phyloP scores from a whole-genome alignment of 2,329 filamentous ascomycete genomes.

The Pseudogymnoascus sp. region DNA sequence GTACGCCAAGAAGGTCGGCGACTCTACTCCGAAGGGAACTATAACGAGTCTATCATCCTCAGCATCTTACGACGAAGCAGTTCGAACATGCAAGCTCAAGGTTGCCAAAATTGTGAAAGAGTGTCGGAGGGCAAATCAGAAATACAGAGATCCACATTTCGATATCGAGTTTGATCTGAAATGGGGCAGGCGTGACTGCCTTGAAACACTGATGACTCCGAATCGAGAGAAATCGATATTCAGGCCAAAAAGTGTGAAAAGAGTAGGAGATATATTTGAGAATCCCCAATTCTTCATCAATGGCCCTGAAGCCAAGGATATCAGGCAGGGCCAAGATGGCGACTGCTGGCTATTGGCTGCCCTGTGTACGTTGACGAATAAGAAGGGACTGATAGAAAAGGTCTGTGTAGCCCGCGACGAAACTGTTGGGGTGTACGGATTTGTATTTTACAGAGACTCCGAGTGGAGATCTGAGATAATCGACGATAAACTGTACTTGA shows the following conservation, averaged over 20 bases:
- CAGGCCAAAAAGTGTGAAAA: slow-evolving; percentile 66
- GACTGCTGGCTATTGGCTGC: slow-evolving; percentile 85
- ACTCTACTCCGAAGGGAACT: slow-evolving; percentile 46
- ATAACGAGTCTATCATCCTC: slow-evolving; percentile 50
- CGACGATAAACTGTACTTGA: slow-evolving; percentile 83
- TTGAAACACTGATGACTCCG: slow-evolving; percentile 30
- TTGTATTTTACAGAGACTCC: slow-evolving; percentile 81
- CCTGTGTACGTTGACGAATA: slow-evolving; percentile 68
- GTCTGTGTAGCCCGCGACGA: slow-evolving; percentile 71
- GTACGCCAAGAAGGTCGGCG: slow-evolving; percentile 54
- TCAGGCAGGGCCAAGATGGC: slow-evolving; percentile 69
- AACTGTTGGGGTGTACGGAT: slow-evolving; percentile 77
- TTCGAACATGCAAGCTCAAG: slow-evolving; percentile 58
- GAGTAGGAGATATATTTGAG: slow-evolving; percentile 70
- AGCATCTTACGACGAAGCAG: slow-evolving; percentile 67
- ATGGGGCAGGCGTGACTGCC: slow-evolving; percentile 43
- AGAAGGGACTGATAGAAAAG: slow-evolving; percentile 60
- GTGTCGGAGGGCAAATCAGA: slow-evolving; percentile 72
- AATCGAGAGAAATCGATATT: slow-evolving; percentile 12
- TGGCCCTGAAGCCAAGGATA: slow-evolving; percentile 68
- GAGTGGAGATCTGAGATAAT: slow-evolving; percentile 90
- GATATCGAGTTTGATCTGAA: slow-evolving; percentile 75
- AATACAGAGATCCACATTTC: slow-evolving; percentile 81
- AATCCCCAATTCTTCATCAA: slow-evolving; percentile 71
- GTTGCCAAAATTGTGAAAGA: slow-evolving; percentile 55